phyloP scores from a whole-genome alignment of 345 rosid genomes.

The Brassica cretica region DNA sequence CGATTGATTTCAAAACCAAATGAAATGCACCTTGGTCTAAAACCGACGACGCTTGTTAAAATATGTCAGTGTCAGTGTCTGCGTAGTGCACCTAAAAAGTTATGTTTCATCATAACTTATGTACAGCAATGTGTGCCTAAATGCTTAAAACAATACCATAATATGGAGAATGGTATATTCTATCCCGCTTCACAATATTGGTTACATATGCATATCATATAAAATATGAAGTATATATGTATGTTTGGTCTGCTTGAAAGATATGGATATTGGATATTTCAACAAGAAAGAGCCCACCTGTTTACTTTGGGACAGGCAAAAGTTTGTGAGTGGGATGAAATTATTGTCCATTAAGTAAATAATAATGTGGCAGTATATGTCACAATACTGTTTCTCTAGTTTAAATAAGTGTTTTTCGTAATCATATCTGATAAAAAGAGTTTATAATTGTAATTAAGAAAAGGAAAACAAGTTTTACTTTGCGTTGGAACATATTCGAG shows the following conservation, averaged over 20 bases:
- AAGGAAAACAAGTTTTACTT: neutral
- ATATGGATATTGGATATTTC: conserved; percentile 29
- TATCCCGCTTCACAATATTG: neutral
- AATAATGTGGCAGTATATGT: neutral
- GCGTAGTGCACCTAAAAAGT: conserved; percentile 11
- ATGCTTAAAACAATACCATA: conserved; percentile 4
- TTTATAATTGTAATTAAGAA: neutral
- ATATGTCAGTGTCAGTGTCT: neutral
- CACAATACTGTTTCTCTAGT: neutral
- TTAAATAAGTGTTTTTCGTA: neutral
- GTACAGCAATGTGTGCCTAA: conserved; percentile 7
- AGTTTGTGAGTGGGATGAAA: conserved; percentile 28
- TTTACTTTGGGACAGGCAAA: conserved; percentile 32
- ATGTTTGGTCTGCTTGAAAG: conserved; percentile 27
- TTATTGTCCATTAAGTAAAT: conserved; percentile 18
- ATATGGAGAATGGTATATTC: neutral
- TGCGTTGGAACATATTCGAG: neutral
- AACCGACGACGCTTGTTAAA: conserved; percentile 10
- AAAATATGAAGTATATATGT: conserved; percentile 13
- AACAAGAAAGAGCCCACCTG: conserved; percentile 39
- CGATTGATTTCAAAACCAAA: neutral
- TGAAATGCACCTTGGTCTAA: conserved; percentile 15
- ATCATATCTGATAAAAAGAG: neutral
- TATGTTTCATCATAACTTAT: neutral
- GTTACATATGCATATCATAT: conserved; percentile 21